Base-by-base conservation (phyloP, 371 early-diverging fungal genomes). In the Mucor irregularis region DNA sequence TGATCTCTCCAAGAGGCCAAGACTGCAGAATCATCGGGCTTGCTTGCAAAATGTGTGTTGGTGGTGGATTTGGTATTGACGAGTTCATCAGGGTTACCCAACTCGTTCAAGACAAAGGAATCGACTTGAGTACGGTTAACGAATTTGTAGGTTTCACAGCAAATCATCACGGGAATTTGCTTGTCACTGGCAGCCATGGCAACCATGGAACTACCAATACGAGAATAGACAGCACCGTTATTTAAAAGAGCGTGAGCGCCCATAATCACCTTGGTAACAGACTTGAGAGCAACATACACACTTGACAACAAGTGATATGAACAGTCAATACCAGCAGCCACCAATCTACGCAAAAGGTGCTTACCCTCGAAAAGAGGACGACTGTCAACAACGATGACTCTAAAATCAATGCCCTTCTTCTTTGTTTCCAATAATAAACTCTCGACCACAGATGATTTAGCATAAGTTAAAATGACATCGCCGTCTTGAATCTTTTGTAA, bases 131-230 rank as follows among this genome's bases (percentile, higher is more conserved):
- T 90, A 11, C 87, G 82, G 42, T 96, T 94, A 49, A 89, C 87
- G 63, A 98, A 98, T 78, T 99, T 99, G 80, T 95, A 96, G 1
- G 91, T 92, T 72, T 97, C 98, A 71, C 97, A 95, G 56, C 90
- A 84, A 9, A 95, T 95, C 78, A 99, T 93, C 16, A 97, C 95
- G 2, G 98, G 98, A 21, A 97, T 85, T 62, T 91, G 88, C 54
- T 82, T 84, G 40, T 91, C 88, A 56, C 89, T 83, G 0, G 97
- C 97, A 28, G 91, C 84, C 89, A 96, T 88, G 4, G 94, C 93
- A 5, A 97, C 93, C 66, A 92, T 81, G 5, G 97, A 89, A 4
- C 96, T 96, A 16, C 99, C 99, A 5, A 88, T 88, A 31, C 98
- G 87, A 9, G 95, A 89, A 66, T 96, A 85, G 34, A 98, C 73